phyloP scores from a whole-genome alignment of 768 basidiomycete species.

The Phylloporus rhodoxanthus region DNA sequence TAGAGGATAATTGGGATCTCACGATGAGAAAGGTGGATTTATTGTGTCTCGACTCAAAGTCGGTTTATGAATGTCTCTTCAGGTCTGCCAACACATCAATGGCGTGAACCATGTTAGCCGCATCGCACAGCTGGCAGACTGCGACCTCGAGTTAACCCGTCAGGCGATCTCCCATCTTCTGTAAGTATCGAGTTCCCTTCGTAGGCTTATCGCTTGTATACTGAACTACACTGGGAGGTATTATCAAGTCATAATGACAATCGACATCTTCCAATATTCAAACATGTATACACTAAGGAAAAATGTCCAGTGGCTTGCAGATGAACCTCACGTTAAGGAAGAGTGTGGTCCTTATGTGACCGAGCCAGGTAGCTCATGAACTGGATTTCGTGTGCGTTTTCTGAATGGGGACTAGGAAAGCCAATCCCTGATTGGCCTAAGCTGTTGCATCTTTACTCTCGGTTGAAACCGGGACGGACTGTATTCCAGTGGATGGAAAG shows the following conservation, averaged over 20 bases:
- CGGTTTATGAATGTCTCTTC: conserved; percentile 1
- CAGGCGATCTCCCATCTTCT: conserved; percentile 88
- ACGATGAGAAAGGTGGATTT: conserved; percentile 79
- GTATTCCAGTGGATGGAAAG: conserved; percentile 85
- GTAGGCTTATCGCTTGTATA: background rate
- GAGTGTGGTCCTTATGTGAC: conserved; percentile 94
- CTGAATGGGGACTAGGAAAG: conserved; percentile 36
- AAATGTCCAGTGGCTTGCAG: conserved; percentile 81
- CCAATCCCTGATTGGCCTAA: conserved; percentile 80
- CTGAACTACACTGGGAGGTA: conserved; percentile 47
- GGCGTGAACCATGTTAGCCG: conserved; percentile 87
- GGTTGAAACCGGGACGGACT: conserved; percentile 76
- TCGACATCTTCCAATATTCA: conserved; percentile 96
- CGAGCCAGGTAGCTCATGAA: conserved; percentile 47
- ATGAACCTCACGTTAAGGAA: conserved; percentile 74
- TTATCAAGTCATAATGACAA: conserved; percentile 93
- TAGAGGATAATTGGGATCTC: conserved; percentile 93
- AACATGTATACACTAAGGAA: conserved; percentile 94
- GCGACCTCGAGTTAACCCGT: conserved; percentile 74
- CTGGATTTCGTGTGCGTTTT: background rate
- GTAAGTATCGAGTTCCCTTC: conserved; percentile 40
- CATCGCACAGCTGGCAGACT: conserved; percentile 89
- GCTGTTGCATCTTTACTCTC: conserved; percentile 80
- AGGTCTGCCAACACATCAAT: conserved; percentile 76
- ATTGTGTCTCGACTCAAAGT: background rate